Evolutionary conservation across 345 rosid genomes (phyloP).

Genomic region (Eucalyptus curtisii): DNA sequence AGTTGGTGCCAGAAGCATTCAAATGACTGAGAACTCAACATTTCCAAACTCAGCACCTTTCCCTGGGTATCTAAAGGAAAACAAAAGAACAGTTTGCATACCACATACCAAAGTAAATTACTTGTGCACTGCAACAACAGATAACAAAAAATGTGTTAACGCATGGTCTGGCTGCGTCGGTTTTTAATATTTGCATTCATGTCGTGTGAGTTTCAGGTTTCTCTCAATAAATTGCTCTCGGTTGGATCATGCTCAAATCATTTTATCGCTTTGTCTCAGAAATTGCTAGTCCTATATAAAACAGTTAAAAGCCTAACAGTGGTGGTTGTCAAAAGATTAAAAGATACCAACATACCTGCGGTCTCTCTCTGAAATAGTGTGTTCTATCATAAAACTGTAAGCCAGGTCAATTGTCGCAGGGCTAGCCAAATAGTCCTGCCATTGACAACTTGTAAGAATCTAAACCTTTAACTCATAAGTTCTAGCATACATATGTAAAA

Average conservation of each 20-base stretch:
- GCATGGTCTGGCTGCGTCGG: not conserved
- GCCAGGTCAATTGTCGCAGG: constrained; percentile 78
- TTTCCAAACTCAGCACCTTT: not conserved
- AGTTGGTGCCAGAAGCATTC: not conserved
- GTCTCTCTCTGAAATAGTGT: constrained; percentile 91
- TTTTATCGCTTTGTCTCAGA: not conserved
- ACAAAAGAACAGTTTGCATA: not conserved
- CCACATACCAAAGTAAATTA: not conserved
- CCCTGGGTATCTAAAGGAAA: not conserved
- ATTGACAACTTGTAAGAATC: not conserved
- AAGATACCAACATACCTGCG: constrained; percentile 57
- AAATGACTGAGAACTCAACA: not conserved
- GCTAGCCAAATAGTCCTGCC: constrained; percentile 85
- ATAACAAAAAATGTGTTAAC: not conserved
- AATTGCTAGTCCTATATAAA: not conserved
- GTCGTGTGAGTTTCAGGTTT: not conserved
- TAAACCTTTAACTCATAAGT: not conserved
- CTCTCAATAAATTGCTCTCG: not conserved
- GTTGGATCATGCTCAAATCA: not conserved
- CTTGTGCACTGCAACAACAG: not conserved
- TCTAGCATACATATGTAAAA: not conserved
- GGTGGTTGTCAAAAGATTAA: not conserved
- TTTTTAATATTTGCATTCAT: not conserved
- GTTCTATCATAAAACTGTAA: constrained; percentile 75
- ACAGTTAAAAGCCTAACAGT: not conserved